A percentile compares a stretch with the other conserved stretches of the same genome.
Conservation (phyloP, 2,329 filamentous ascomycete genomes). For the Fusarium compactum region DNA sequence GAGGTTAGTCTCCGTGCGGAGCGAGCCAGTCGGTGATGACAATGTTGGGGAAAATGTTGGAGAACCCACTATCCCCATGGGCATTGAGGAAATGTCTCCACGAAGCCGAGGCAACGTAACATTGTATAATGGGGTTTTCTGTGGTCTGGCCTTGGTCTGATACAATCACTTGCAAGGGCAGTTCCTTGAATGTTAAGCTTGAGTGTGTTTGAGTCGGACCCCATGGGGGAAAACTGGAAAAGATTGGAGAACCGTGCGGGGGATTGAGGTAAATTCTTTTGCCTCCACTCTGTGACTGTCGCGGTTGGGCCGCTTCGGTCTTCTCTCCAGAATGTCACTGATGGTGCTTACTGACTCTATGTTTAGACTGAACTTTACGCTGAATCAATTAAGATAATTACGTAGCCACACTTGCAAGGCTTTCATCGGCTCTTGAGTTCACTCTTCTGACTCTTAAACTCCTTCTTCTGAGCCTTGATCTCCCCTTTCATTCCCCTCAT, state of each 20-base stretch:
- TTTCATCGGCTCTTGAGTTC: slow-evolving; percentile 8
- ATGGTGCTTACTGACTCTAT: not conserved
- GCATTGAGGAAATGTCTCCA: slow-evolving; percentile 12
- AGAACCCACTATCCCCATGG: slow-evolving; percentile 14
- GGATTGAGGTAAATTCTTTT: slow-evolving; percentile 6
- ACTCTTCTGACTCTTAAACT: slow-evolving; percentile 10
- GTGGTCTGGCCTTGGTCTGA: not conserved
- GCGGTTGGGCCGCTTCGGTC: slow-evolving; percentile 5
- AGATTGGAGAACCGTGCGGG: slow-evolving; percentile 20
- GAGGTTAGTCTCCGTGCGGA: slow-evolving; percentile 7
- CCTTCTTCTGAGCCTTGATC: slow-evolving; percentile 5
- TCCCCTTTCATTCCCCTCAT: slow-evolving; percentile 19
- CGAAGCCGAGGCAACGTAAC: slow-evolving; percentile 6
- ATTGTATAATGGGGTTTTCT: not conserved
- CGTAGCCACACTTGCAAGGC: not conserved
- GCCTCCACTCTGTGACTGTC: not conserved
- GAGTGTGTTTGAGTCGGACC: not conserved
- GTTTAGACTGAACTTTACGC: not conserved
- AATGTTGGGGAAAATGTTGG: slow-evolving; percentile 18
- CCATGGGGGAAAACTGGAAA: slow-evolving; percentile 2
- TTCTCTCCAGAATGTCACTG: slow-evolving; percentile 5
- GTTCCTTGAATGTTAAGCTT: not conserved
- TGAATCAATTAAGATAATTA: not conserved
- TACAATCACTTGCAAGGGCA: not conserved
- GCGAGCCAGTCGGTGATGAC: not conserved